Base-by-base conservation (phyloP, 2,329 filamentous ascomycete species). In the Tricladium varicosporioides region DNA sequence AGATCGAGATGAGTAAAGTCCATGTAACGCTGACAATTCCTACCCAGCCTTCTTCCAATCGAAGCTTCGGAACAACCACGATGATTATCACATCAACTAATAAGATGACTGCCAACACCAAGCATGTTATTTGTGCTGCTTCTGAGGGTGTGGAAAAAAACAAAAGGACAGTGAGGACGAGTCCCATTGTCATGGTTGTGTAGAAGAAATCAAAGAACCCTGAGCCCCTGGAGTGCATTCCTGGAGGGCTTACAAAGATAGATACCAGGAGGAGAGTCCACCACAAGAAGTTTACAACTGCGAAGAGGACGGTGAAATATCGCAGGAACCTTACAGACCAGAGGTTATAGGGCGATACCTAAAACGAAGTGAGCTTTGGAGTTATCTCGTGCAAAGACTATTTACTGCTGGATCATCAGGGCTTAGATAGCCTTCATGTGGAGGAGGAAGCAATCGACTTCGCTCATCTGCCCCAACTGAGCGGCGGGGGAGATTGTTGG, bases 141-240 rank as follows among this genome's bases (percentile, higher is more conserved):
- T 87, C 86, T 40, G 92, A 93, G 0, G 94, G 94, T 1, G 88
- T 84, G 16, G 88, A 79, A 72, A 97, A 97, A 80, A 97, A 99
- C 7, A 97, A 73, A 19, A 97, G 80, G 1, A 86, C 84, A 50
- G 92, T 85, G 5, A 91, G 72, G 43, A 97, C 79, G 52, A 92
- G 90, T 10, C 87, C 84, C 27, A 91, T 75, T 1, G 92, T 87
- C 59, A 97, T 73, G 51, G 86, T 91, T 5, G 91, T 86, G 73
- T 89, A 97, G 61, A 87, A 83, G 70, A 96, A 95, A 57, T 91
- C 84, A 71, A 91, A 91, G 81, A 96, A 99, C 42, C 90, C 91
- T n/a, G 92, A 94, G 5, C 94, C 94, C 52, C 91, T 85, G 9
- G 86, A 89, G 70, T 94, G 85, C 71, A 97, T 86, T 48, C 88